Evolutionary conservation across 176 grass and related monocot species (phyloP).

Genomic region (Poa pratensis): DNA sequence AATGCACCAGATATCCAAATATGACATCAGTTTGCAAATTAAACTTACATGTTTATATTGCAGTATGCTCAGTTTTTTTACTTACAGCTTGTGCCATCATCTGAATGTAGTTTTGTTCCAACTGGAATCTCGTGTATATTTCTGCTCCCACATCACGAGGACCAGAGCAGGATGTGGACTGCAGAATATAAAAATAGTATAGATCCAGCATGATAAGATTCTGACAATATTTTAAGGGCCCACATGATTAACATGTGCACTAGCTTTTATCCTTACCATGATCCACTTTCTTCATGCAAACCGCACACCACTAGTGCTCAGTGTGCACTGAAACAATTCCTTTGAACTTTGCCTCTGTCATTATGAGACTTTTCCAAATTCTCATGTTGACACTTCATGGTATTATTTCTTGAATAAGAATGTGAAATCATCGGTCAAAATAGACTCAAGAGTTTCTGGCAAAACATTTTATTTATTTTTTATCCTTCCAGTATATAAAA

Average conservation of each 20-base stretch:
- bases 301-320: slow-evolving; percentile 3
- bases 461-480: not conserved
- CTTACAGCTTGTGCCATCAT: slow-evolving; percentile 26
- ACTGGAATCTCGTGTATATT: slow-evolving; percentile 4
- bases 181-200: slow-evolving; percentile 29
- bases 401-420: slow-evolving; percentile 16
- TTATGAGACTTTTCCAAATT: not conserved
- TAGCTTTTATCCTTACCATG: slow-evolving; percentile 34
- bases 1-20: slow-evolving; percentile 5
- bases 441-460: not conserved
- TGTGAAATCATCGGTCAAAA: not conserved
- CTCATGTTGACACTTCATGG: not conserved
- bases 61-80: not conserved
- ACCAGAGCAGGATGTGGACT: slow-evolving; percentile 15
- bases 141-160: slow-evolving; percentile 17
- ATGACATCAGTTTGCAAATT: not conserved
- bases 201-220: slow-evolving; percentile 26
- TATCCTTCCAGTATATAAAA: not conserved
- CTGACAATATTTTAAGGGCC: slow-evolving; percentile 27
- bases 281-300: slow-evolving; percentile 34
- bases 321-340: slow-evolving; percentile 16
- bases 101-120: slow-evolving; percentile 1
- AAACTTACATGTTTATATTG: not conserved
- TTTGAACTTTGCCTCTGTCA: not conserved
- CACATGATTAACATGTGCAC: slow-evolving; percentile 35